phyloP scores from a whole-genome alignment of 192 early-diverging fungal genomes.

The Obelidium mucronatum region DNA sequence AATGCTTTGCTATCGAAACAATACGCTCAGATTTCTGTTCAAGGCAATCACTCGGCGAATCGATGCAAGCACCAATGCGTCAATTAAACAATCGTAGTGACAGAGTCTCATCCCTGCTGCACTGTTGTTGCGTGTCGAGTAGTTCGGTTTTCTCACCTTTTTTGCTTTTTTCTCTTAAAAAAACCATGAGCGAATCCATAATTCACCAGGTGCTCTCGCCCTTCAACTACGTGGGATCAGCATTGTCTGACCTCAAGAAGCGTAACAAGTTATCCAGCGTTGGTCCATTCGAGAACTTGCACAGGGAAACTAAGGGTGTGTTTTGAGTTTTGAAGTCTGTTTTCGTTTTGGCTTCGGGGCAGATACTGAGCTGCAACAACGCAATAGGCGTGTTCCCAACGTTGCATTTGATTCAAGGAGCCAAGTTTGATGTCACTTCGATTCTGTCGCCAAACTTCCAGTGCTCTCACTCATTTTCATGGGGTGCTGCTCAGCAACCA shows the following conservation, averaged over 20 bases:
- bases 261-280: constrained; percentile 72
- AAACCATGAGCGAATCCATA: constrained; percentile 6
- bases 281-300: constrained; percentile 82
- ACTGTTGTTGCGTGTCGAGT: no score
- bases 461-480: constrained; percentile 88
- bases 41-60: constrained; percentile 6
- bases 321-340: neutral
- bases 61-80: neutral
- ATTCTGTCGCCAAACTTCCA: constrained; percentile 95
- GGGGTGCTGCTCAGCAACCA: constrained; percentile 82
- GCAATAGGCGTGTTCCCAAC: constrained; percentile 84
- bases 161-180: constrained; percentile 20
- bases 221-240: neutral
- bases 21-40: constrained; percentile 30
- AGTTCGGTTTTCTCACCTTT: no score
- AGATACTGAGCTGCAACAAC: no score
- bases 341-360: constrained; percentile 21
- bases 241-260: constrained; percentile 27
- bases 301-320: constrained; percentile 81
- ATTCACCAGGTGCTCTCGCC: constrained; percentile 19
- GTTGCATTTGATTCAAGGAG: constrained; percentile 93
- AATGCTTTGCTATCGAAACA: no score
- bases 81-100: constrained; percentile 21
- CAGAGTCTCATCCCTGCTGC: constrained; percentile 8
- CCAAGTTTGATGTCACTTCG: constrained; percentile 91